Conservation (phyloP, 192 early-diverging fungal genomes). For the Umbelopsis sp. region DNA sequence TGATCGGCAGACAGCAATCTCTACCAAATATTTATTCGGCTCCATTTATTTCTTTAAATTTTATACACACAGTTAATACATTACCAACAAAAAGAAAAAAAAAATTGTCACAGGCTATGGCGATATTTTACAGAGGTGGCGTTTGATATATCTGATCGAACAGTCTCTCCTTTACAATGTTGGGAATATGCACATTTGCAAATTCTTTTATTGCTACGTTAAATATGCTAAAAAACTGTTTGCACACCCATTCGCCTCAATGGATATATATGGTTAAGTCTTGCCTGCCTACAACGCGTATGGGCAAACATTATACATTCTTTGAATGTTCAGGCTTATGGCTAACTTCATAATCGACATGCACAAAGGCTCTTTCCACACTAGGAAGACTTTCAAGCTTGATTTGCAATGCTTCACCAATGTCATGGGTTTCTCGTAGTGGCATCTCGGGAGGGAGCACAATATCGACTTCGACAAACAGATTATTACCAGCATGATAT, state of each 20-base stretch:
- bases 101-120: neutral
- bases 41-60: constrained; percentile 8
- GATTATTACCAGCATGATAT: constrained; percentile 85
- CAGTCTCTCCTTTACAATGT: neutral
- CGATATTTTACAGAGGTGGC: neutral
- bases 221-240: no score
- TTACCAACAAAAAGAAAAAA: neutral
- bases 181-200: neutral
- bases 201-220: neutral
- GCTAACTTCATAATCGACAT: constrained; percentile 89
- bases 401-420: constrained; percentile 87
- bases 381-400: constrained; percentile 83
- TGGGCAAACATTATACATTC: constrained; percentile 4
- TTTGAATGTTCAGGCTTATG: constrained; percentile 79
- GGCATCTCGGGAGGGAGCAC: constrained; percentile 86
- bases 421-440: constrained; percentile 85
- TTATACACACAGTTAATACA: constrained; percentile 9
- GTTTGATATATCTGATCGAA: no score
- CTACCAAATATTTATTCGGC: neutral
- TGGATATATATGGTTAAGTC: neutral
- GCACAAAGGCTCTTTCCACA: constrained; percentile 93
- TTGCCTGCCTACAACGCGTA: neutral
- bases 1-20: neutral
- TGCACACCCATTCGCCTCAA: no score
- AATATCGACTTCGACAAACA: constrained; percentile 96